phyloP scores from a whole-genome alignment of 1,139 yeast genomes.

The Blastobotrys aristatus region DNA sequence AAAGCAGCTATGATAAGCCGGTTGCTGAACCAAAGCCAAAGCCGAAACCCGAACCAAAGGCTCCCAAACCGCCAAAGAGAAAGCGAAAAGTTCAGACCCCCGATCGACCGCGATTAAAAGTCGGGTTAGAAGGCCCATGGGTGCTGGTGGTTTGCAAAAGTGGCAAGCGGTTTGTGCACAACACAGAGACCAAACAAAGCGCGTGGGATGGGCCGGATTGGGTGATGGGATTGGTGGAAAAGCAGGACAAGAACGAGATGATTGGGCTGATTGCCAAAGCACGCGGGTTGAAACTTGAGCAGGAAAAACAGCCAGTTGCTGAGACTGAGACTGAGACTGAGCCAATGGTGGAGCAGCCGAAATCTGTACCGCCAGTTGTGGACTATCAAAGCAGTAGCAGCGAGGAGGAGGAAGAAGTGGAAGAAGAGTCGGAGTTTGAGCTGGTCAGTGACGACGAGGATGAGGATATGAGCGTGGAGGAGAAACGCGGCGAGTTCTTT shows the following conservation, averaged over 20 bases:
- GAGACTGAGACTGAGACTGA: constrained; percentile 15
- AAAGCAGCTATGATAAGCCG: constrained; percentile 32
- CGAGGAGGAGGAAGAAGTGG: background rate
- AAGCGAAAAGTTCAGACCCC: background rate
- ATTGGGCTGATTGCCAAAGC: constrained; percentile 42
- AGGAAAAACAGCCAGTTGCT: constrained; percentile 5
- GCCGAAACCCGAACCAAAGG: too few species aligned
- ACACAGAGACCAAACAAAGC: constrained; percentile 33
- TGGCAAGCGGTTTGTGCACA: constrained; percentile 45
- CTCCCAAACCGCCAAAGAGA: background rate
- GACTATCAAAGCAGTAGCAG: constrained; percentile 2
- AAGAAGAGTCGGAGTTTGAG: constrained; percentile 13
- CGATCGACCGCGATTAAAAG: constrained; percentile 22
- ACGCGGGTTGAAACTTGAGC: constrained; percentile 41
- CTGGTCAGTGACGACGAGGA: constrained; percentile 8
- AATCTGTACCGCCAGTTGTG: background rate
- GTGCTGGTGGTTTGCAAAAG: constrained; percentile 39
- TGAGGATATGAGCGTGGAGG: constrained; percentile 19
- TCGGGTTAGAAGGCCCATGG: constrained; percentile 37
- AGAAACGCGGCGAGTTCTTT: constrained; percentile 22
- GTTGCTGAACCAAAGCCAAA: too few species aligned
- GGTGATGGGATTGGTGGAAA: constrained; percentile 31
- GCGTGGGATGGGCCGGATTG: constrained; percentile 38
- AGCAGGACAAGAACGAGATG: constrained; percentile 36
- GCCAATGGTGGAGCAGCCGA: constrained; percentile 17